Base-by-base conservation (phyloP, 441 rosid species). In the Populus hybrid region DNA sequence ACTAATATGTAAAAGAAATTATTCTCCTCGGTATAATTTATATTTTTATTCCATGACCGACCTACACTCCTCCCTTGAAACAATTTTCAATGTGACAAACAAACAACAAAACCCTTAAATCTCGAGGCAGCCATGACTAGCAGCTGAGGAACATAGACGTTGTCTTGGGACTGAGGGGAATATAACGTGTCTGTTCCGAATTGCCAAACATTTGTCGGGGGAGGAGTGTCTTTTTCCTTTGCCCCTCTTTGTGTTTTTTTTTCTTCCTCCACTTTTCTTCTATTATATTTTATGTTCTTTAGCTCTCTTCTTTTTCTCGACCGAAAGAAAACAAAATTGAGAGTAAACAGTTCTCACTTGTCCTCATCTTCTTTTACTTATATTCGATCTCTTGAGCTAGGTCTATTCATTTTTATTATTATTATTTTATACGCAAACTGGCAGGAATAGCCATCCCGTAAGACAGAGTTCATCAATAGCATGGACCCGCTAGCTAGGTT, bases 151-250 rank as follows among this genome's bases (percentile, higher is more conserved):
- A 77, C 78, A 71, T 31, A 53, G 31, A 8, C 31, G 7, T 42
- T 64, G 20, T 38, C 53, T 5, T 5, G 64, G 42, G 20, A 21
- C 29, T 9, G 45, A 45, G 61, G 61, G 63, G 69, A 21, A 36
- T 68, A 26, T 21, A 33, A 63, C 59, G 71, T 80, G 76, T 75
- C 71, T 83, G 83, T 73, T 84, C 87, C 82, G 85, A 78, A 84
- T 78, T 53, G 87, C 81, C 82, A 79, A 74, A 81, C 83, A 84
- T 86, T 87, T 88, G 86, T 86, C 83, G 81, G 84, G 29, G 83
- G 71, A 75, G 38, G 78, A 10, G 0, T 82, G 87, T 86, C 86
- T 76, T 79, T 72, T 83, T 26, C 42, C 76, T 1, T 28, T 18
- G 36, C 74, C 61, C 10, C 68, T 68, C 56, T 56, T 70, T 68